Evolutionary conservation across 441 rosid species (phyloP).

Genomic region (Manihot esculenta): DNA sequence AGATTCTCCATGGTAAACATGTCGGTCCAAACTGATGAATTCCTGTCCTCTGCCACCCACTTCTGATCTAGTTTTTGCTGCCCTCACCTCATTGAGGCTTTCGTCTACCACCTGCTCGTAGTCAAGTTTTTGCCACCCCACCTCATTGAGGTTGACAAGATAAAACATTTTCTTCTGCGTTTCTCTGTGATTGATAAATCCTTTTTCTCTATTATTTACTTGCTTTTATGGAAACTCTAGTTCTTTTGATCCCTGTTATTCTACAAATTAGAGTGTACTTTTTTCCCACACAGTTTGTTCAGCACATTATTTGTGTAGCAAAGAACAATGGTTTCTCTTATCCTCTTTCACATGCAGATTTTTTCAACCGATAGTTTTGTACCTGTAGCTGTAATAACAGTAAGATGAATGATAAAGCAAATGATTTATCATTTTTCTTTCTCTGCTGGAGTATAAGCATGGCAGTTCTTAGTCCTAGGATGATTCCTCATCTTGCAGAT

Average conservation of each 20-base stretch:
- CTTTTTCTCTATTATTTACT: too few species aligned
- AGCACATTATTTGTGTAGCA: too few species aligned
- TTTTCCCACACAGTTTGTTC: too few species aligned
- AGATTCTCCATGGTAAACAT: background rate
- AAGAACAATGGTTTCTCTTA: background rate
- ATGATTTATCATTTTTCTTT: background rate
- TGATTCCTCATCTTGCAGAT: slow-evolving; percentile 75
- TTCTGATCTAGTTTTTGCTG: background rate
- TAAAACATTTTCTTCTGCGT: too few species aligned
- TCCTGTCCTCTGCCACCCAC: slow-evolving; percentile 9
- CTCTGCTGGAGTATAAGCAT: slow-evolving; percentile 87
- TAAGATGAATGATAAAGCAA: too few species aligned
- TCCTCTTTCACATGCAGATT: background rate
- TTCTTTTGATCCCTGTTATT: too few species aligned
- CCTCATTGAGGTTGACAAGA: too few species aligned
- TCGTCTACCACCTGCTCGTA: background rate
- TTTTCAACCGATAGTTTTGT: background rate
- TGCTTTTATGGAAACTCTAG: too few species aligned
- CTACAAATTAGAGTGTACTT: too few species aligned
- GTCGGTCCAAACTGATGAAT: slow-evolving; percentile 2
- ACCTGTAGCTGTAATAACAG: background rate
- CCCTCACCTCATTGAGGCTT: background rate
- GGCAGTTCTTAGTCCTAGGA: slow-evolving; percentile 88
- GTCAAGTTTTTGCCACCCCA: background rate
- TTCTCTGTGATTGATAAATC: too few species aligned